A percentile compares a stretch with the other conserved stretches of the same genome.
Evolutionary conservation across 2,329 filamentous ascomycete genomes (phyloP).

Genomic region (Penicillium glabrum): DNA sequence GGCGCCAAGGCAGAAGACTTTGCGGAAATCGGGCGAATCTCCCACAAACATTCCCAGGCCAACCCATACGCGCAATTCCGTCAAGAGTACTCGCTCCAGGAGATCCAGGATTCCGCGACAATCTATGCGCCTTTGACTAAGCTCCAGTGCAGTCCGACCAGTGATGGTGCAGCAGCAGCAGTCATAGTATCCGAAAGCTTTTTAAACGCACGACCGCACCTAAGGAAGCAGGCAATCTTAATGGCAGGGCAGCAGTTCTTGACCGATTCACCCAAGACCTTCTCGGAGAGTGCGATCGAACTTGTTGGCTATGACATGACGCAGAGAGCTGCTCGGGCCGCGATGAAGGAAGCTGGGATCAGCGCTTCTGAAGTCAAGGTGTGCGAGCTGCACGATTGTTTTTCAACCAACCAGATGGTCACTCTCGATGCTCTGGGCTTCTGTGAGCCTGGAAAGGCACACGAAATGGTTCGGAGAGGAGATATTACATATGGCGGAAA

Average conservation of each 20-base stretch:
- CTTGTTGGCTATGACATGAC: conserved; percentile 89
- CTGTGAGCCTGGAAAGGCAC: conserved; percentile 77
- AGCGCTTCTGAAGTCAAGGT: conserved; percentile 70
- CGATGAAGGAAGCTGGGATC: conserved; percentile 69
- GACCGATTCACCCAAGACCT: conserved; percentile 77
- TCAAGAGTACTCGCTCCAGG: conserved; percentile 83
- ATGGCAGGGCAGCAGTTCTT: conserved; percentile 85
- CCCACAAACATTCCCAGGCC: conserved; percentile 84
- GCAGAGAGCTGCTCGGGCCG: conserved; percentile 65
- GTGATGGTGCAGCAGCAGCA: conserved; percentile 84
- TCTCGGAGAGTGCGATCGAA: conserved; percentile 78
- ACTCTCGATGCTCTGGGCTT: conserved; percentile 84
- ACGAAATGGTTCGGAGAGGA: conserved; percentile 81
- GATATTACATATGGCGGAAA: conserved; percentile 88
- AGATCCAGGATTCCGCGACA: conserved; percentile 72
- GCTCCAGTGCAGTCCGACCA: conserved; percentile 95
- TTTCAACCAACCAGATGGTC: conserved; percentile 94
- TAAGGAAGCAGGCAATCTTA: conserved; percentile 75
- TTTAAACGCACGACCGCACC: conserved; percentile 78
- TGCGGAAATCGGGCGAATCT: conserved; percentile 88
- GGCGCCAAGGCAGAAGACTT: conserved; percentile 84
- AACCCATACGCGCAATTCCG: conserved; percentile 99
- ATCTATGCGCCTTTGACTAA: conserved; percentile 89
- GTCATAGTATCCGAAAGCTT: conserved; percentile 87
- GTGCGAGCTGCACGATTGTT: conserved; percentile 97